Base-by-base conservation (phyloP, 2,329 filamentous ascomycete species). In the Fusarium sp. region DNA sequence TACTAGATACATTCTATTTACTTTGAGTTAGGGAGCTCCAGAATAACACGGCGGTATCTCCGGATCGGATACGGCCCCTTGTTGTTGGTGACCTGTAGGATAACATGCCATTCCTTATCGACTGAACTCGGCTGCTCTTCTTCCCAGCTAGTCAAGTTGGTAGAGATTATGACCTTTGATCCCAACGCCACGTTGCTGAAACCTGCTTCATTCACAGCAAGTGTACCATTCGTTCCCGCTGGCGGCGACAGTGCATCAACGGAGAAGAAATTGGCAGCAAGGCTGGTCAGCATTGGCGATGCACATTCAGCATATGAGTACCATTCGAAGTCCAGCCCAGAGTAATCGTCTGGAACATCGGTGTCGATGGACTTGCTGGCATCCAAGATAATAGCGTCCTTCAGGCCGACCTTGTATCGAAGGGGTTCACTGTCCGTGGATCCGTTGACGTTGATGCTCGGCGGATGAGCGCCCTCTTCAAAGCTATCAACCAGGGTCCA, bases 61-160 rank as follows among this genome's bases (percentile, higher is more conserved):
- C 65, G 47, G 5, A 62, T 39, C 0, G 62, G 65, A 17, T 68
- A 50, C 4, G 25, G 17, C 1, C 65, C 65, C 5, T 68, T 68
- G 9, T 25, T 61, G 36, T 68, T 68, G 4, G 54, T 68, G 5
- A 68, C 62, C 41, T 68, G 62, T 7, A 68, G 44, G 27, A 68
- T 36, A 1, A 68, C 42, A n/a, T 68, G 54, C 65, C 65, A 68
- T 41, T 66, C 61, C 12, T 65, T 66, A 4, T 38, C 38, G 15
- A 49, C 62, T 1, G 13, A 36, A 7, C 65, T 54, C 0, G 62
- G 62, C 20, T 66, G 50, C 13, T 66, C 63, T 10, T 67, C 47
- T 47, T 49, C 36, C 62, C 62, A 66, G 0, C 17, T 5, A 1
- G 18, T 36, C 20, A 68, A 20, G 18, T 35, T 27, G 1, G 33